A percentile compares a stretch with the other conserved stretches of the same genome.
phyloP scores from a whole-genome alignment of 257 asterid species.

The Buddleja alternifolia region DNA sequence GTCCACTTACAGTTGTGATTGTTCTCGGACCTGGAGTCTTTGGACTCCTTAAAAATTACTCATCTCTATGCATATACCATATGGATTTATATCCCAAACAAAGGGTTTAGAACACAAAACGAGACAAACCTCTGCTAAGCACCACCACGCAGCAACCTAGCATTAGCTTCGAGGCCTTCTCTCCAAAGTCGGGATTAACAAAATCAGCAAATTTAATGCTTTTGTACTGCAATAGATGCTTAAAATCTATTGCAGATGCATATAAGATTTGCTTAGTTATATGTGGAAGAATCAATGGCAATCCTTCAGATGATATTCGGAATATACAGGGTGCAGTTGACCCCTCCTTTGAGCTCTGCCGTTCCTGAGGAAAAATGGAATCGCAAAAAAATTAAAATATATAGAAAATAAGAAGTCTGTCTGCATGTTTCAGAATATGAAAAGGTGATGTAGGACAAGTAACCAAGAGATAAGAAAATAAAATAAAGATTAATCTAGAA shows the following conservation, averaged over 20 bases:
- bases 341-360: constrained; percentile 92
- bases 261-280: constrained; percentile 75
- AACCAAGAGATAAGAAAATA: too few species aligned
- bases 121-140: constrained; percentile 61
- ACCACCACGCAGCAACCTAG: constrained; percentile 87
- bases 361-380: constrained; percentile 60
- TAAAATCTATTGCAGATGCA: constrained; percentile 76
- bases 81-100: neutral
- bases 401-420: neutral
- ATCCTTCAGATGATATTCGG: constrained; percentile 97
- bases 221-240: constrained; percentile 80
- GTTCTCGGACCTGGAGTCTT: too few species aligned
- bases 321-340: constrained; percentile 68
- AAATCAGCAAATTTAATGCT: constrained; percentile 76
- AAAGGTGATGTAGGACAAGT: too few species aligned
- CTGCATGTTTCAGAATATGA: constrained; percentile 3
- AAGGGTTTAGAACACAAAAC: neutral
- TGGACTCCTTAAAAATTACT: neutral
- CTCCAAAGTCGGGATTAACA: constrained; percentile 58
- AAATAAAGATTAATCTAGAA: too few species aligned
- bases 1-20: too few species aligned
- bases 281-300: constrained; percentile 87
- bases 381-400: neutral
- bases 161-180: constrained; percentile 68
- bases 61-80: neutral